A percentile compares a stretch with the other conserved stretches of the same genome.
These are phyloP conservation scores for Podila epicladia DNA, from an alignment of 192 early-diverging fungal species.

Conservation along the genomic window DNA sequence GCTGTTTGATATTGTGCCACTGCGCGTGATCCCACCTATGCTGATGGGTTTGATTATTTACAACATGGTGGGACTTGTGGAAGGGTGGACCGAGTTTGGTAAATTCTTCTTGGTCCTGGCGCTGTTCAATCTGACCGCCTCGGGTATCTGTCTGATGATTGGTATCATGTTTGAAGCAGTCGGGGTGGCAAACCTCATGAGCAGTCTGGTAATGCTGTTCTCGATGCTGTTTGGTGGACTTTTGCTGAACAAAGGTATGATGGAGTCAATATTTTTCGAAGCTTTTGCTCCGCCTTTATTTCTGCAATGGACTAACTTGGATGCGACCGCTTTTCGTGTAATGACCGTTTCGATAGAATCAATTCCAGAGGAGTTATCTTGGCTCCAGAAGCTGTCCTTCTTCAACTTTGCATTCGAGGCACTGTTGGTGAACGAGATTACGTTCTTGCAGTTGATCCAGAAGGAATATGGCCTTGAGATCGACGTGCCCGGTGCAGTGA, in stretches of 20 bases:
- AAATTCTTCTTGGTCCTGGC: constrained; percentile 80
- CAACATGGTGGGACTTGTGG: constrained; percentile 82
- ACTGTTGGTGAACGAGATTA: constrained; percentile 89
- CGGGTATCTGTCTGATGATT: constrained; percentile 77
- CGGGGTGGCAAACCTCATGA: constrained; percentile 76
- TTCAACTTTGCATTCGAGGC: constrained; percentile 95
- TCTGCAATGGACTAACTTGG: not conserved
- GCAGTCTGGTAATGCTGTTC: constrained; percentile 83
- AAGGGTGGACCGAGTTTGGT: constrained; percentile 64
- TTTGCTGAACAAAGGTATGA: constrained; percentile 82
- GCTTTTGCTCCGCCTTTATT: not conserved
- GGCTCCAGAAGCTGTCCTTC: constrained; percentile 80
- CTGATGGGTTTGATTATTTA: constrained; percentile 82
- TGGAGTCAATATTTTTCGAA: not conserved
- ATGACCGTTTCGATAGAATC: constrained; percentile 62
- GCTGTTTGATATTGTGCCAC: constrained; percentile 78
- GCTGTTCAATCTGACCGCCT: constrained; percentile 81
- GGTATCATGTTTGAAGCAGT: constrained; percentile 72
- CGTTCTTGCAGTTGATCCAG: constrained; percentile 80
- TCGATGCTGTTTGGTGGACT: constrained; percentile 92
- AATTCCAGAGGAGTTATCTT: constrained; percentile 69
- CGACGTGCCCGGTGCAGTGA: constrained; percentile 85
- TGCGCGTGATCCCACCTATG: constrained; percentile 83
- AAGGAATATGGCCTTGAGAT: constrained; percentile 85
- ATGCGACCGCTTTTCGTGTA: not conserved